Percentiles rank a stretch among this genome's conserved stretches.
Conservation (phyloP, 2,329 filamentous ascomycete genomes). For the Cladosporium sp. region DNA sequence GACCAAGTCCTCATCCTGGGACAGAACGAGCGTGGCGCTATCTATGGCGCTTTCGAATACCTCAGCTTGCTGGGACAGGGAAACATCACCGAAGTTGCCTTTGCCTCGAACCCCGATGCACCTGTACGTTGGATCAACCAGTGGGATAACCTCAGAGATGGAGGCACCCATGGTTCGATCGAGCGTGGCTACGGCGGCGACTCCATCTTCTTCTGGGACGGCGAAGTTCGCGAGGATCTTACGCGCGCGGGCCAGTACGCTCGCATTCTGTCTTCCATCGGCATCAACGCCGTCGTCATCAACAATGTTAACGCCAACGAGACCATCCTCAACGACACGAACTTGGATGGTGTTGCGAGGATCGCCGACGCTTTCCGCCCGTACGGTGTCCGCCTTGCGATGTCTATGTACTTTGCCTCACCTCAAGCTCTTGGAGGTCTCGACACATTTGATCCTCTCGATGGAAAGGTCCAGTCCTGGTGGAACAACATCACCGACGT, state of each 20-base stretch:
- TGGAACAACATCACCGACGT: slow-evolving; percentile 62
- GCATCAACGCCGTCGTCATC: slow-evolving; percentile 65
- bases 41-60: slow-evolving; percentile 71
- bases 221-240: slow-evolving; percentile 57
- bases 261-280: slow-evolving; percentile 65
- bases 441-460: slow-evolving; percentile 65
- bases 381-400: slow-evolving; percentile 64
- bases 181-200: slow-evolving; percentile 68
- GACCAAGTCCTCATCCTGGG: slow-evolving; percentile 59
- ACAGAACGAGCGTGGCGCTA: slow-evolving; percentile 64
- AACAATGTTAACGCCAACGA: slow-evolving; percentile 74
- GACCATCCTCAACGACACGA: slow-evolving; percentile 54
- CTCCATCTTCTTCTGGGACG: slow-evolving; percentile 68
- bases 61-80: slow-evolving; percentile 64
- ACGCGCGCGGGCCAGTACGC: slow-evolving; percentile 63
- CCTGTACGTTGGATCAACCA: slow-evolving; percentile 71
- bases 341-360: slow-evolving; percentile 61
- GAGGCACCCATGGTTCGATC: slow-evolving; percentile 54
- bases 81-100: slow-evolving; percentile 51
- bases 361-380: slow-evolving; percentile 67
- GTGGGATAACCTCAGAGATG: slow-evolving; percentile 66
- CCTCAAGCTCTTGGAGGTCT: slow-evolving; percentile 59
- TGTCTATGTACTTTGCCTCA: slow-evolving; percentile 69
- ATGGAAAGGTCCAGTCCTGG: slow-evolving; percentile 60
- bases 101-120: slow-evolving; percentile 57